Conservation (phyloP, 1,284 basidiomycete genomes). For the Golubevia pallescens region DNA sequence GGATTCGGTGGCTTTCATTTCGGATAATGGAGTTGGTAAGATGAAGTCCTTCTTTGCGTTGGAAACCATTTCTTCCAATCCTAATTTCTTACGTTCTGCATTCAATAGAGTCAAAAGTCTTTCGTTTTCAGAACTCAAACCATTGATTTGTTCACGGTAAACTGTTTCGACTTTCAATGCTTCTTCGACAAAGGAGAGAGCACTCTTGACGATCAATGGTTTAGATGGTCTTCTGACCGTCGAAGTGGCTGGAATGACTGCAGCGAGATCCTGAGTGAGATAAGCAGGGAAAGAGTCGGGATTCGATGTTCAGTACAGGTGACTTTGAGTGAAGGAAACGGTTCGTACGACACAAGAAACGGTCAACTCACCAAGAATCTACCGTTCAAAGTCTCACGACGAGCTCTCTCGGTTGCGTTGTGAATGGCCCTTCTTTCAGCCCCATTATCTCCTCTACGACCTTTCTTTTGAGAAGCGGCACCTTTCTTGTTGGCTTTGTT, state of each 20-base stretch:
- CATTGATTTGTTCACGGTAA: slow-evolving; percentile 40
- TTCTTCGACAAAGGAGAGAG: slow-evolving; percentile 45
- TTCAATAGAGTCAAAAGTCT: slow-evolving; percentile 41
- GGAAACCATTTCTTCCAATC: slow-evolving; percentile 15
- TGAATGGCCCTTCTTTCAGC: slow-evolving; percentile 47
- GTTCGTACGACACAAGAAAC: neutral
- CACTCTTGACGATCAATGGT: slow-evolving; percentile 52
- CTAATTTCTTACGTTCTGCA: slow-evolving; percentile 28
- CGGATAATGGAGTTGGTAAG: neutral
- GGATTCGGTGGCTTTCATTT: neutral
- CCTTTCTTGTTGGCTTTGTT: neutral
- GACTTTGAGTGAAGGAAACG: neutral
- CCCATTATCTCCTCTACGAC: neutral
- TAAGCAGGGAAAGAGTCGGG: neutral
- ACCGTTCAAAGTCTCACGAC: slow-evolving; percentile 47
- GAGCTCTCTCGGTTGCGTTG: slow-evolving; percentile 51
- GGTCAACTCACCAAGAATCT: slow-evolving; percentile 27
- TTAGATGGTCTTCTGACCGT: slow-evolving; percentile 47
- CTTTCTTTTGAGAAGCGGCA: neutral
- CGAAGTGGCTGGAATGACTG: slow-evolving; percentile 38
- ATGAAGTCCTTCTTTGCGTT: neutral
- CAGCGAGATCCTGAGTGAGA: slow-evolving; percentile 19
- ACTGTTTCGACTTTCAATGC: slow-evolving; percentile 38
- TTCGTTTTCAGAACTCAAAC: slow-evolving; percentile 32
- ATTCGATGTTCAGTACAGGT: slow-evolving; percentile 4